These are phyloP conservation scores for Phoma herbarum DNA, from an alignment of 2,329 filamentous ascomycete species.

Conservation along the genomic window DNA sequence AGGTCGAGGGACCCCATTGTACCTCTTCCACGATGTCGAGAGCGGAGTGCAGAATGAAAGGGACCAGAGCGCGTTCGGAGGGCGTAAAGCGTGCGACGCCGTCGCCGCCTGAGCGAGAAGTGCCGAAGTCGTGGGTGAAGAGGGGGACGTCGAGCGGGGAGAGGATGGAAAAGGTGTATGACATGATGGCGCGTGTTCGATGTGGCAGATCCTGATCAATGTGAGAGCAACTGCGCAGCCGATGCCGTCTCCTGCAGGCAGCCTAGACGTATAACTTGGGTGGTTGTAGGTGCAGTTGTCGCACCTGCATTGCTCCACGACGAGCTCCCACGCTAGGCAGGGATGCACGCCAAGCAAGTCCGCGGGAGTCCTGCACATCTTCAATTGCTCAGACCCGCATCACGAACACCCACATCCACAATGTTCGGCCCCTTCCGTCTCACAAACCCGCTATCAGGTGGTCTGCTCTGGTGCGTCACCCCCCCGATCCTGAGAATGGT, in stretches of 20 bases:
- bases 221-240: background rate
- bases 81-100: conserved; percentile 88
- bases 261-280: background rate
- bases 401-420: conserved; percentile 32
- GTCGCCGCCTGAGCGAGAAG: conserved; percentile 94
- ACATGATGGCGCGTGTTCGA: conserved; percentile 68
- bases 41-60: conserved; percentile 94
- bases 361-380: conserved; percentile 40
- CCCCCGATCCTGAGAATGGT: background rate
- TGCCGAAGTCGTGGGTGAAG: conserved; percentile 97
- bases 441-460: conserved; percentile 51
- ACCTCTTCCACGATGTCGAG: conserved; percentile 96
- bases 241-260: too few relatives aligned
- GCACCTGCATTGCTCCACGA: conserved; percentile 6
- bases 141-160: conserved; percentile 95
- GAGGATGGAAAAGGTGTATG: conserved; percentile 98
- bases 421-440: conserved; percentile 54
- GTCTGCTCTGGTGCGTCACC: conserved; percentile 48
- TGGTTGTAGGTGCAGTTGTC: conserved; percentile 1
- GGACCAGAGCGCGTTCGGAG: conserved; percentile 91
- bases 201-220: background rate
- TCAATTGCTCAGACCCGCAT: conserved; percentile 23
- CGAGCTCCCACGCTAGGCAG: conserved; percentile 37
- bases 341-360: conserved; percentile 43
- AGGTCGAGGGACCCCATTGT: conserved; percentile 74